A percentile compares a stretch with the other conserved stretches of the same genome.
phyloP scores from a whole-genome alignment of 345 rosid genomes.

The Sapria himalayana region DNA sequence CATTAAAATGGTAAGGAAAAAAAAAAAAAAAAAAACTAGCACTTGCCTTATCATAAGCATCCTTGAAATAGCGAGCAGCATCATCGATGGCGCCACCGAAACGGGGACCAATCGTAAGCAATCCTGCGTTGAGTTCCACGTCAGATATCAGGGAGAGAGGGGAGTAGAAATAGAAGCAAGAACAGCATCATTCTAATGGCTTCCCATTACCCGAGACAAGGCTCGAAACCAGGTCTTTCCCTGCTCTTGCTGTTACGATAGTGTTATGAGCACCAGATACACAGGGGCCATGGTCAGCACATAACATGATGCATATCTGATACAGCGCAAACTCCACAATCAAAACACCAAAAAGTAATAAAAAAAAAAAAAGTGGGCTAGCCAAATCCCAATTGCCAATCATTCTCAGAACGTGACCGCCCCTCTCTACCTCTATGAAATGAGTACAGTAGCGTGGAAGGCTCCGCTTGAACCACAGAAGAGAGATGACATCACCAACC shows the following conservation, averaged over 20 bases:
- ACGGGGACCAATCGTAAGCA: conserved; percentile 91
- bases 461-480: conserved; percentile 91
- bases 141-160: background rate
- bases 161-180: no score
- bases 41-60: conserved; percentile 74
- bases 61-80: conserved; percentile 92
- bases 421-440: conserved; percentile 77
- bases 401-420: no score
- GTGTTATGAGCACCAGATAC: conserved; percentile 96
- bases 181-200: conserved; percentile 1
- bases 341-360: no score
- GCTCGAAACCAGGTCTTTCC: conserved; percentile 95
- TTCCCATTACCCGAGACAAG: conserved; percentile 53
- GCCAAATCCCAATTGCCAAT: no score
- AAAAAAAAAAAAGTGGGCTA: no score
- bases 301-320: conserved; percentile 91
- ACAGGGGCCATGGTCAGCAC: conserved; percentile 96
- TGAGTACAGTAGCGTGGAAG: conserved; percentile 92
- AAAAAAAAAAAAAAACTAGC: no score
- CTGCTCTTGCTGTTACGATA: conserved; percentile 95
- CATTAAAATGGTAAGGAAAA: background rate
- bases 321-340: conserved; percentile 9
- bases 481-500: conserved; percentile 93
- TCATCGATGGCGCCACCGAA: conserved; percentile 98
- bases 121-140: conserved; percentile 25